These are phyloP conservation scores for Trichophyton mentagrophytes DNA, from an alignment of 2,329 filamentous ascomycete genomes.

Conservation along the genomic window DNA sequence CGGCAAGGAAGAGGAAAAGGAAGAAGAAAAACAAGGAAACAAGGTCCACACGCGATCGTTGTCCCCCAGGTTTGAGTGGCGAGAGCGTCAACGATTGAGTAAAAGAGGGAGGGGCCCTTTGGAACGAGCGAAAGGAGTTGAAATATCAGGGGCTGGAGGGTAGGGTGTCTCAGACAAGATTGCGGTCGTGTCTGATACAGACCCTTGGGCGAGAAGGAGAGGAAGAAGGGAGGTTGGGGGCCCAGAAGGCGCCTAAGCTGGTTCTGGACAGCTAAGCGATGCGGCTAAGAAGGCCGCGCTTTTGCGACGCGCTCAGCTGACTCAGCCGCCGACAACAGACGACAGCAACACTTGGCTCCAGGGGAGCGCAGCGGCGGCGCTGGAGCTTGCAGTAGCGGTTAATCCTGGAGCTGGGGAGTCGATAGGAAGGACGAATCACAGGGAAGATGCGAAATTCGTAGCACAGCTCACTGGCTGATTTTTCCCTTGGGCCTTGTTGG, in stretches of 20 bases:
- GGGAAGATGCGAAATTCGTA: not conserved
- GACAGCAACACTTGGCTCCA: not conserved
- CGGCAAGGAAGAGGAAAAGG: not conserved
- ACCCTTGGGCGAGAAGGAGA: not conserved
- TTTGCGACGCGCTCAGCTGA: not conserved
- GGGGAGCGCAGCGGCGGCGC: not conserved
- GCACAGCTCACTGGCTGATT: not conserved
- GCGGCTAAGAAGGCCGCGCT: not conserved
- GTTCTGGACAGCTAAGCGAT: constrained; percentile 6
- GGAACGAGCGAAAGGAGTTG: not conserved
- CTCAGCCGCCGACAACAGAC: not conserved
- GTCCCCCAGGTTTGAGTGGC: not conserved
- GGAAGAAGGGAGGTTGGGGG: constrained; percentile 1
- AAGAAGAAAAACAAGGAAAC: not conserved
- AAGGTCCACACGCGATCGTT: not conserved
- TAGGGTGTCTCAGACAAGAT: not conserved
- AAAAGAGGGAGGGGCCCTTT: not conserved
- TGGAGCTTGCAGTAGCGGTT: not conserved
- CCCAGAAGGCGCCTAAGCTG: constrained; percentile 3
- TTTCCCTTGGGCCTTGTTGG: not conserved
- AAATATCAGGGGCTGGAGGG: not conserved
- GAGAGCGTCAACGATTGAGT: not conserved
- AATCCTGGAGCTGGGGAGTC: not conserved
- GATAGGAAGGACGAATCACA: not conserved
- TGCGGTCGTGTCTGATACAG: not conserved